Percentiles rank a stretch among this genome's conserved stretches.
Evolutionary conservation across 2,329 filamentous ascomycete species (phyloP).

Genomic region (Phyllosticta citrichinensis): DNA sequence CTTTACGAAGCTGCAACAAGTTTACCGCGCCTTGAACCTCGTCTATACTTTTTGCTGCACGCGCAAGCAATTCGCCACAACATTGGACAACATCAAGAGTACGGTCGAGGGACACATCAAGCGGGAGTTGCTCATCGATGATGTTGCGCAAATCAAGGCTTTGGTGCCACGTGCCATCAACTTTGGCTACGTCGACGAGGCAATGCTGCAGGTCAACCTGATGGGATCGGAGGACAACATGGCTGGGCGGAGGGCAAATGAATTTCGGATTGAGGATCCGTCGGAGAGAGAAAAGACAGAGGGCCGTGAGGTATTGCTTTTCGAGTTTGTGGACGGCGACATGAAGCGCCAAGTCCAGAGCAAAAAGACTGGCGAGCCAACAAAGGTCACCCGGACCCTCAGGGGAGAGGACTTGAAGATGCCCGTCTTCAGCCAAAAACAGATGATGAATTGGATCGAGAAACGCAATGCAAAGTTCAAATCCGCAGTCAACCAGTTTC

Average conservation of each 20-base stretch:
- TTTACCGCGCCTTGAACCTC: constrained; percentile 76
- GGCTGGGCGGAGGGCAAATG: constrained; percentile 45
- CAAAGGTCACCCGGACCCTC: constrained; percentile 56
- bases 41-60: constrained; percentile 94
- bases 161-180: constrained; percentile 69
- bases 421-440: constrained; percentile 86
- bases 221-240: constrained; percentile 59
- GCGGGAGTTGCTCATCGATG: constrained; percentile 57
- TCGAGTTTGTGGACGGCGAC: constrained; percentile 89
- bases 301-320: constrained; percentile 64
- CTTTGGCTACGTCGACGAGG: constrained; percentile 80
- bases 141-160: constrained; percentile 73
- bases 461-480: constrained; percentile 79
- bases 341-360: constrained; percentile 68
- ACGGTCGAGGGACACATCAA: constrained; percentile 78
- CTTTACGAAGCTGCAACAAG: constrained; percentile 63
- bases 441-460: constrained; percentile 81
- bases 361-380: constrained; percentile 63
- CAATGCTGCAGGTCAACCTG: constrained; percentile 69
- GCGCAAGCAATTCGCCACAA: constrained; percentile 83
- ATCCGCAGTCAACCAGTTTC: constrained; percentile 64
- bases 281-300: constrained; percentile 27
- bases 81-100: constrained; percentile 76
- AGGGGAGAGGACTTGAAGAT: constrained; percentile 76
- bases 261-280: constrained; percentile 20